Percentiles rank a stretch among this genome's conserved stretches.
phyloP scores from a whole-genome alignment of 768 basidiomycete species.

The Clathrus columnatus region DNA sequence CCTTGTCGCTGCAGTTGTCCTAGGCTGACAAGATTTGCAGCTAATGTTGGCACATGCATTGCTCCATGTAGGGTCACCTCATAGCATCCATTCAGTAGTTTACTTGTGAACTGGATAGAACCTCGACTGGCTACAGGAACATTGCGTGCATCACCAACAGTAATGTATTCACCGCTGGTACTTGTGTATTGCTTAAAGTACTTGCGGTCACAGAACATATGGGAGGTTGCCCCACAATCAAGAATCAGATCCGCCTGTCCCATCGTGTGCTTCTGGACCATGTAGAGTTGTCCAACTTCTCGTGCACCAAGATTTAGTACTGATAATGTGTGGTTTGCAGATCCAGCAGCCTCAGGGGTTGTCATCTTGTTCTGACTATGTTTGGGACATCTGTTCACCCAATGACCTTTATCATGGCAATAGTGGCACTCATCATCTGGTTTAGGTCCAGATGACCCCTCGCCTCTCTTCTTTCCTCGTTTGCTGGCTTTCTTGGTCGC shows the following conservation, averaged over 20 bases:
- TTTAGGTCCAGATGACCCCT: neutral
- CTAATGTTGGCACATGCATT: conserved; percentile 15
- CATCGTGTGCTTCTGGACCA: too few species aligned
- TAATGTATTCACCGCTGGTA: conserved; percentile 1
- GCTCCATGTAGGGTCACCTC: conserved; percentile 12
- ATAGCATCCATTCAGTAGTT: conserved; percentile 6
- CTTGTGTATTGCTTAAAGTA: conserved; percentile 11
- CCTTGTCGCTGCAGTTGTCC: conserved; percentile 12
- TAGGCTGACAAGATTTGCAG: conserved; percentile 15
- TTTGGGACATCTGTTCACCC: conserved; percentile 15
- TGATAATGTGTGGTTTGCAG: conserved; percentile 10
- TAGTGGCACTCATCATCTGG: conserved; percentile 14
- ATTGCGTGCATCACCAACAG: conserved; percentile 14
- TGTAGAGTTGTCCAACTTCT: conserved; percentile 6
- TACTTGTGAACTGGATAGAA: conserved; percentile 14
- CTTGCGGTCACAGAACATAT: conserved; percentile 13
- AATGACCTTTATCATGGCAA: conserved; percentile 16
- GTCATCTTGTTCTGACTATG: conserved; percentile 5
- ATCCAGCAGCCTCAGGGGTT: neutral
- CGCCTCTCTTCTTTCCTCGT: neutral
- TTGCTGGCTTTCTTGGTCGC: neutral
- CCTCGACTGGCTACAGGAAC: conserved; percentile 10
- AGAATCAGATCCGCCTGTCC: conserved; percentile 5
- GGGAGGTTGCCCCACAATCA: conserved; percentile 13
- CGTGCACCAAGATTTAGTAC: conserved; percentile 1